phyloP scores from a whole-genome alignment of 1,284 basidiomycete species.

The Irpex lacteus region DNA sequence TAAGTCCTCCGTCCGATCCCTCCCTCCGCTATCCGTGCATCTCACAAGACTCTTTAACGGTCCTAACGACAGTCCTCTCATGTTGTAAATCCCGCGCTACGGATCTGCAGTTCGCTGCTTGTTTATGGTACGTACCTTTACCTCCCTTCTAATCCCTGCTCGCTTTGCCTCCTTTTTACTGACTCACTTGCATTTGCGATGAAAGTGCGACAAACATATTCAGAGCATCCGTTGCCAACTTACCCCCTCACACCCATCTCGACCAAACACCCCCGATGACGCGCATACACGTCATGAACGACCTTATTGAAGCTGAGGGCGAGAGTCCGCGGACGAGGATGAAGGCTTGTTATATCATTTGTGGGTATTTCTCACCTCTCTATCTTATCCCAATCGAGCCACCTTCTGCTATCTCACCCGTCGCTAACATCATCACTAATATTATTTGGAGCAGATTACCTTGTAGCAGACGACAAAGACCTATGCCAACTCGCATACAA shows the following conservation, averaged over 20 bases:
- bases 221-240: slow-evolving; percentile 38
- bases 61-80: slow-evolving; percentile 39
- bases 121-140: slow-evolving; percentile 59
- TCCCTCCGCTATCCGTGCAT: too few relatives aligned
- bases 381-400: too few relatives aligned
- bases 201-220: slow-evolving; percentile 55
- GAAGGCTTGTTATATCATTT: slow-evolving; percentile 70
- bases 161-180: too few relatives aligned
- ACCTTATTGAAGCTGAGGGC: slow-evolving; percentile 43
- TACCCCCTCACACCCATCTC: slow-evolving; percentile 6
- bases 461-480: slow-evolving; percentile 68
- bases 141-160: too few relatives aligned
- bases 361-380: slow-evolving; percentile 37
- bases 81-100: slow-evolving; percentile 52
- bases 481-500: slow-evolving; percentile 66
- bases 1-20: slow-evolving; percentile 9
- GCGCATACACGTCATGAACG: slow-evolving; percentile 62
- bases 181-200: too few relatives aligned
- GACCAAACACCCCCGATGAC: slow-evolving; percentile 47
- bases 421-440: too few relatives aligned
- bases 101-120: slow-evolving; percentile 65
- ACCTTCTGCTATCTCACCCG: too few relatives aligned
- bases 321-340: slow-evolving; percentile 43
- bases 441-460: slow-evolving; percentile 45
- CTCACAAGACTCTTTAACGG: slow-evolving; percentile 5